phyloP scores from a whole-genome alignment of 495 filamentous ascomycete genomes.

The Lasiosphaeria ovina region DNA sequence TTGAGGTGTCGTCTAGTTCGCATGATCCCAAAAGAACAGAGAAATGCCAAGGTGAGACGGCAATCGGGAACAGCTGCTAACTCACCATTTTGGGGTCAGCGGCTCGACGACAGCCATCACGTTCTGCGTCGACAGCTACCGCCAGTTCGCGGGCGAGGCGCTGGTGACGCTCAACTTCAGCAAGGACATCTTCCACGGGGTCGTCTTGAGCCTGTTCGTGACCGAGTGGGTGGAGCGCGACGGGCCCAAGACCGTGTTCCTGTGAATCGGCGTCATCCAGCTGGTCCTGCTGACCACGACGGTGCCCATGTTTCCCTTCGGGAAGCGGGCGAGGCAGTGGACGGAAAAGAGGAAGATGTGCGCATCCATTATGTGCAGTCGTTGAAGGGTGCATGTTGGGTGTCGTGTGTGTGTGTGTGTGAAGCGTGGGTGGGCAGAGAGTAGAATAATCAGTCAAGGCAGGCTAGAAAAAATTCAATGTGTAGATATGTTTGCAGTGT shows the following conservation, averaged over 20 bases:
- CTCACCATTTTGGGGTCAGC: too few relatives aligned
- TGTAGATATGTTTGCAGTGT: too few relatives aligned
- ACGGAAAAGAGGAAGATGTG: slow-evolving; percentile 46
- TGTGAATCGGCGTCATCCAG: slow-evolving; percentile 85
- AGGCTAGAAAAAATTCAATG: too few relatives aligned
- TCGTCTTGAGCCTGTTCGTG: slow-evolving; percentile 90
- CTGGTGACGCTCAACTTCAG: slow-evolving; percentile 92
- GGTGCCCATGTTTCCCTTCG: slow-evolving; percentile 94
- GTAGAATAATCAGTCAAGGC: too few relatives aligned
- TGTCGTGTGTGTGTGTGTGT: too few relatives aligned
- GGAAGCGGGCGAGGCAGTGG: slow-evolving; percentile 96
- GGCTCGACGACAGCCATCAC: slow-evolving; percentile 94
- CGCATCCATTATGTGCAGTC: too few relatives aligned
- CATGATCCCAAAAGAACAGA: too few relatives aligned
- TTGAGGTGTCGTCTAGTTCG: too few relatives aligned
- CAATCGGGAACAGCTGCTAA: too few relatives aligned
- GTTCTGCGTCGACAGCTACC: slow-evolving; percentile 89
- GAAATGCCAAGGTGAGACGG: too few relatives aligned
- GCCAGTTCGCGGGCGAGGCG: slow-evolving; percentile 92
- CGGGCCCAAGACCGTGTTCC: slow-evolving; percentile 74
- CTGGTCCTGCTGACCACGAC: slow-evolving; percentile 68
- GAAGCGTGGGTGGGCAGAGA: too few relatives aligned
- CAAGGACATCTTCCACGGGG: slow-evolving; percentile 89
- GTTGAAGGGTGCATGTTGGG: too few relatives aligned
- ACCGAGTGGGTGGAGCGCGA: slow-evolving; percentile 76